These are phyloP conservation scores for Talaromyces islandicus DNA, from an alignment of 2,329 filamentous ascomycete species.

Conservation along the genomic window DNA sequence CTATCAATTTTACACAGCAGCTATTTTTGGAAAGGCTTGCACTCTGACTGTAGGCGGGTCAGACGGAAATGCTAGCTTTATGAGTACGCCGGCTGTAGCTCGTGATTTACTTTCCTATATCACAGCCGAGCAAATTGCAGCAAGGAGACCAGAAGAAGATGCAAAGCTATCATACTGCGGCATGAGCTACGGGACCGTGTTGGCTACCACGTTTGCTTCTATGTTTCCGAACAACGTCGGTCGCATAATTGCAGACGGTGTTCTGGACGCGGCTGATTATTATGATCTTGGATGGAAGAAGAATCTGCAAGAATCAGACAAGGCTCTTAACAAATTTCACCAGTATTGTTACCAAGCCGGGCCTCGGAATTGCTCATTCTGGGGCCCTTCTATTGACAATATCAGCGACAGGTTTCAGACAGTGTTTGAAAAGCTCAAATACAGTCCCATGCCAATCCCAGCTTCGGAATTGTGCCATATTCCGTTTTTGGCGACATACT, in stretches of 20 bases:
- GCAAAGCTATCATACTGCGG: slow-evolving; percentile 7
- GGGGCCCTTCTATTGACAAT: slow-evolving; percentile 10
- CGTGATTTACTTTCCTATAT: slow-evolving; percentile 25
- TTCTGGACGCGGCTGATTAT: background rate
- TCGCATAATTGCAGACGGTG: background rate
- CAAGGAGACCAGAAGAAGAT: slow-evolving; percentile 2
- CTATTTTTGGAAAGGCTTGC: slow-evolving; percentile 14
- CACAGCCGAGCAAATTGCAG: slow-evolving; percentile 14
- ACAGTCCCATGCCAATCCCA: slow-evolving; percentile 12
- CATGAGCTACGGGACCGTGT: background rate
- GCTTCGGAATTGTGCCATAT: slow-evolving; percentile 5
- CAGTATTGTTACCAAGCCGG: slow-evolving; percentile 6
- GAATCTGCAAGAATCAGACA: background rate
- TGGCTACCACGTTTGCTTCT: background rate
- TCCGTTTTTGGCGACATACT: slow-evolving; percentile 13
- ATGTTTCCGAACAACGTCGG: slow-evolving; percentile 1
- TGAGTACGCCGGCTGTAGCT: slow-evolving; percentile 23
- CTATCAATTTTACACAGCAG: slow-evolving; percentile 11
- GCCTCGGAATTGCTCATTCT: slow-evolving; percentile 10
- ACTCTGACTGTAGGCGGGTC: slow-evolving; percentile 2
- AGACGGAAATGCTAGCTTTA: slow-evolving; percentile 22
- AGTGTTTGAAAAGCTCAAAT: slow-evolving; percentile 11
- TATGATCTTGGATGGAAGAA: background rate
- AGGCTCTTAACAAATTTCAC: background rate
- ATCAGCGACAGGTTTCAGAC: slow-evolving; percentile 11